Conservation (phyloP, 495 filamentous ascomycete genomes). For the Cudoniella acicularis region DNA sequence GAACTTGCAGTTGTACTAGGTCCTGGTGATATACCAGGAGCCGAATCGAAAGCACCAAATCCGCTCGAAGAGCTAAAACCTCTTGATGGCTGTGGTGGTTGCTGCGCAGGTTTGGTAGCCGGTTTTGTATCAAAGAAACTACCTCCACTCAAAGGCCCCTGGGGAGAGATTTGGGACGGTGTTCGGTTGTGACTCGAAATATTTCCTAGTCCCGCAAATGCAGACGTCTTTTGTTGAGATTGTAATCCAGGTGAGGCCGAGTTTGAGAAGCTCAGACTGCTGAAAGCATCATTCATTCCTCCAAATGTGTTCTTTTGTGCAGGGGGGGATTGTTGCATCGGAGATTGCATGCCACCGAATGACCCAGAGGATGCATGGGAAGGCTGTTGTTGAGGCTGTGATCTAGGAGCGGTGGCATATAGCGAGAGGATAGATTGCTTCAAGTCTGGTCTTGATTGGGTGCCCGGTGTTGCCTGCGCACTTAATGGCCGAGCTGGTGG, state of each 20-base stretch:
- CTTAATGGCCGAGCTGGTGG: conserved; percentile 69
- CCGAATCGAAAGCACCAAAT: conserved; percentile 29
- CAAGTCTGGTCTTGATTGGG: conserved; percentile 82
- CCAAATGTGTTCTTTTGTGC: conserved; percentile 54
- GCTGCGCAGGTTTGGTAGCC: conserved; percentile 44
- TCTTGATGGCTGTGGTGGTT: conserved; percentile 36
- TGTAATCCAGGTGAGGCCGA: conserved; percentile 52
- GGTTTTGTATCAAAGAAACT: conserved; percentile 80
- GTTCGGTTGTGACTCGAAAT: conserved; percentile 45
- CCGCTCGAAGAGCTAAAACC: conserved; percentile 39
- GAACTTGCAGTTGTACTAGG: conserved; percentile 37
- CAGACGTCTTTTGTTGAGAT: conserved; percentile 56
- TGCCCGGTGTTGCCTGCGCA: conserved; percentile 57
- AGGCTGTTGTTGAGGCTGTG: conserved; percentile 57
- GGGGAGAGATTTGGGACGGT: conserved; percentile 46
- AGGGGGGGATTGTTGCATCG: conserved; percentile 36
- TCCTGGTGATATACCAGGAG: conserved; percentile 22
- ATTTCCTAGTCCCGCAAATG: conserved; percentile 70
- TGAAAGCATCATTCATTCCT: conserved; percentile 84
- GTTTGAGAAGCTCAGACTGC: conserved; percentile 67
- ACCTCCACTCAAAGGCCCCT: conserved; percentile 45
- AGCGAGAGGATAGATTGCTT: conserved; percentile 96
- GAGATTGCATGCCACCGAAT: conserved; percentile 66
- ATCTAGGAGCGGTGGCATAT: conserved; percentile 78
- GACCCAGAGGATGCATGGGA: conserved; percentile 54